Evolutionary conservation across 2,329 filamentous ascomycete genomes (phyloP).

Genomic region (Neofusicoccum ribis): DNA sequence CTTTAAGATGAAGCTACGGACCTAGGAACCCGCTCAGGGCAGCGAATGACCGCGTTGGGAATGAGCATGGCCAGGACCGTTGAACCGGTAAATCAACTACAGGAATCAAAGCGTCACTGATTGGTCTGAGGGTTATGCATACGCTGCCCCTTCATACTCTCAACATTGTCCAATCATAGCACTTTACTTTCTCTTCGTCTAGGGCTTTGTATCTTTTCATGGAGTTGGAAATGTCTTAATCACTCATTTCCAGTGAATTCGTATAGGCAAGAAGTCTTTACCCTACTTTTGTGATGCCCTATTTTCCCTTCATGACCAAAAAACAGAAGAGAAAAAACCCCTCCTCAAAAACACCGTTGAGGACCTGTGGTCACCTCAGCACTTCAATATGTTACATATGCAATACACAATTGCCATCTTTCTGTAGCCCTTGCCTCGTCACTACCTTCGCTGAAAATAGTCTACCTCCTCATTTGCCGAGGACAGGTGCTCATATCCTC

Average conservation of each 20-base stretch:
- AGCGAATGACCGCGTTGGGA: neutral
- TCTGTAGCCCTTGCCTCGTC: neutral
- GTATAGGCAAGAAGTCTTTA: neutral
- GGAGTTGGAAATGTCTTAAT: neutral
- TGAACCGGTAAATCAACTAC: neutral
- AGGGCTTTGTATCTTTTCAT: neutral
- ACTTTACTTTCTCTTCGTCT: neutral
- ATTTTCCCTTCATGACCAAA: neutral
- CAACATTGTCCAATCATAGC: neutral
- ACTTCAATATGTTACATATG: constrained; percentile 13
- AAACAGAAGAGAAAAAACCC: neutral
- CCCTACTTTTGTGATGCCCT: neutral
- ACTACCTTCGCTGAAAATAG: neutral
- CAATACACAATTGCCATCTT: constrained; percentile 2
- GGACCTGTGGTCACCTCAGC: neutral
- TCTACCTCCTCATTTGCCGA: neutral
- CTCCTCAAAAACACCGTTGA: neutral
- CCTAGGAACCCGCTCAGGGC: neutral
- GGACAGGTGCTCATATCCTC: neutral
- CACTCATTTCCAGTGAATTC: neutral
- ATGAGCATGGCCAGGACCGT: neutral
- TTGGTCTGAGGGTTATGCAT: neutral
- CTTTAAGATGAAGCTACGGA: neutral
- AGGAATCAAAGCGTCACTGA: neutral
- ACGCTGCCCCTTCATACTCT: neutral